Conservation (phyloP, 768 basidiomycete genomes). For the Podaxis sp. region DNA sequence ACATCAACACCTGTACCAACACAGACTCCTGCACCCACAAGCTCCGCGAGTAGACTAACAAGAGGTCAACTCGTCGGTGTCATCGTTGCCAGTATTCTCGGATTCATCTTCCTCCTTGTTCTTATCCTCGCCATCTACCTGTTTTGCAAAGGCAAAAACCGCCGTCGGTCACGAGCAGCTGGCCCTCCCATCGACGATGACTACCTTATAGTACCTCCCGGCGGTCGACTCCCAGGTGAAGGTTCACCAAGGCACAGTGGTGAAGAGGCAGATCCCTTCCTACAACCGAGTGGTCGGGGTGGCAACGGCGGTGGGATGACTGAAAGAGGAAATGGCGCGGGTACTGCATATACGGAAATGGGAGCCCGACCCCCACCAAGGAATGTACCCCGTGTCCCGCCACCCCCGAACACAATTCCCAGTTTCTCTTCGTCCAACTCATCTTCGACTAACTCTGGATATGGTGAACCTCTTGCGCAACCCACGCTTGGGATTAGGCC, state of each 20-base stretch:
- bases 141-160: slow-evolving; percentile 48
- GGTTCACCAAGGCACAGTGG: slow-evolving; percentile 70
- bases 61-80: slow-evolving; percentile 52
- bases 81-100: slow-evolving; percentile 61
- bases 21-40: slow-evolving; percentile 12
- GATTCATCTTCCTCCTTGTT: slow-evolving; percentile 57
- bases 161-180: slow-evolving; percentile 30
- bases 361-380: slow-evolving; percentile 22
- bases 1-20: slow-evolving; percentile 28
- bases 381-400: slow-evolving; percentile 36
- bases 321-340: slow-evolving; percentile 5
- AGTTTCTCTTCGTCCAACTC: slow-evolving; percentile 41
- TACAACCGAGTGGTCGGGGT: slow-evolving; percentile 35
- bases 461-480: slow-evolving; percentile 41
- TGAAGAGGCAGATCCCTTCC: slow-evolving; percentile 68
- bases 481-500: slow-evolving; percentile 39
- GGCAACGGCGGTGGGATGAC: slow-evolving; percentile 12
- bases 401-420: slow-evolving; percentile 34
- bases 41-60: slow-evolving; percentile 25
- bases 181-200: slow-evolving; percentile 37
- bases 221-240: slow-evolving; percentile 49
- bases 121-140: slow-evolving; percentile 45
- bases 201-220: slow-evolving; percentile 39
- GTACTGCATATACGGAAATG: slow-evolving; percentile 20
- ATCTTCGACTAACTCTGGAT: slow-evolving; percentile 44